Evolutionary conservation across 164 flowering plant species (phyloP).

Genomic region (Nymphaea colorata): DNA sequence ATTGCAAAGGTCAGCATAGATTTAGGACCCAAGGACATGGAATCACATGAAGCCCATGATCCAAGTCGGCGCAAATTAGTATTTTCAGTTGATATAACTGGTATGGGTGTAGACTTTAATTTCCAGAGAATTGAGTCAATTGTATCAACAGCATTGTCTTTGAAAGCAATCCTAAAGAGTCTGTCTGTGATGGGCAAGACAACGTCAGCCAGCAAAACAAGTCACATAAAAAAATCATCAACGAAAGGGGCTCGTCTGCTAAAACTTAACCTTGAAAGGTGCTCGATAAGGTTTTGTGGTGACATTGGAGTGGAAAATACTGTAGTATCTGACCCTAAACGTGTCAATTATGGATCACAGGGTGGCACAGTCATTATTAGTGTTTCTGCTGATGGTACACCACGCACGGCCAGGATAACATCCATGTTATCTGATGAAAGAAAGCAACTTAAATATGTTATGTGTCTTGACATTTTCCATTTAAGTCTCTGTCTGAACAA

Average conservation of each 20-base stretch:
- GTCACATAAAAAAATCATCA: conserved; percentile 39
- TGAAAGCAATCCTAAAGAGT: conserved; percentile 54
- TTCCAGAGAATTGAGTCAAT: conserved; percentile 78
- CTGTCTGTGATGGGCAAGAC: conserved; percentile 36
- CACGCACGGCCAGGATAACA: conserved; percentile 57
- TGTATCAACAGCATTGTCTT: conserved; percentile 50
- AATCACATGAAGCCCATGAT: conserved; percentile 46
- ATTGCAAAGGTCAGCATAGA: conserved; percentile 77
- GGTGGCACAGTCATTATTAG: conserved; percentile 67
- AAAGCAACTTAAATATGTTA: conserved; percentile 45
- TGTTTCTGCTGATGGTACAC: conserved; percentile 77
- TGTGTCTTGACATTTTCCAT: conserved; percentile 76
- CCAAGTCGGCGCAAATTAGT: conserved; percentile 34
- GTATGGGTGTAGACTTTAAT: conserved; percentile 65
- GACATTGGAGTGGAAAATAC: conserved; percentile 68
- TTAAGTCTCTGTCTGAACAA: conserved; percentile 63
- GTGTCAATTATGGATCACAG: conserved; percentile 94
- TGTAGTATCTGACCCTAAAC: conserved; percentile 73
- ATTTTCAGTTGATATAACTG: conserved; percentile 78
- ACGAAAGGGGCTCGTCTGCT: conserved; percentile 64
- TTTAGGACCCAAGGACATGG: conserved; percentile 78
- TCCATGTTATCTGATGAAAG: conserved; percentile 41
- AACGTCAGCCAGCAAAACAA: conserved; percentile 26
- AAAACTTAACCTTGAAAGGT: conserved; percentile 74
- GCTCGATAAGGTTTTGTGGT: conserved; percentile 59